phyloP scores from a whole-genome alignment of 495 filamentous ascomycete genomes.

The Cudoniella acicularis region DNA sequence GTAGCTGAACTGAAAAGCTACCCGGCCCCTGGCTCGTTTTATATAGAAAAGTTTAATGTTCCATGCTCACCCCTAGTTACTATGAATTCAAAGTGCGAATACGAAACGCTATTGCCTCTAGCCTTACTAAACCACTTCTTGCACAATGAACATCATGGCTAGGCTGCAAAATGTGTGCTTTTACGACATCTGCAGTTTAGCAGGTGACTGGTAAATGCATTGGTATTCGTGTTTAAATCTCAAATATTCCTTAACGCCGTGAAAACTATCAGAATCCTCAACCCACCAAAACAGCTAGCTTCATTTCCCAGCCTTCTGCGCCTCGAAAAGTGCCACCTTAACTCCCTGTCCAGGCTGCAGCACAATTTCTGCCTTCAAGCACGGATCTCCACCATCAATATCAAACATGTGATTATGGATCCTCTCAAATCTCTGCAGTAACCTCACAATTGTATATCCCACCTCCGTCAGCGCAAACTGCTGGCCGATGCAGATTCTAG shows the following conservation, averaged over 20 bases:
- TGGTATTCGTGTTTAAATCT: no score
- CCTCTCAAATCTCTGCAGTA: slow-evolving; percentile 66
- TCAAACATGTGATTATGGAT: slow-evolving; percentile 49
- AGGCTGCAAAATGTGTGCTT: no score
- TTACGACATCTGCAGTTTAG: slow-evolving; percentile 3
- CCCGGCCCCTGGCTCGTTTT: no score
- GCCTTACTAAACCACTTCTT: no score
- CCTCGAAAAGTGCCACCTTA: slow-evolving; percentile 52
- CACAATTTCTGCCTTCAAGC: slow-evolving; percentile 63
- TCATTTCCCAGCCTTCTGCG: neutral
- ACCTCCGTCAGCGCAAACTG: slow-evolving; percentile 81
- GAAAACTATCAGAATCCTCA: neutral
- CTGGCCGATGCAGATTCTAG: slow-evolving; percentile 84
- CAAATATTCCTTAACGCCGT: no score
- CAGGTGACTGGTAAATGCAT: no score
- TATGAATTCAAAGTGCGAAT: no score
- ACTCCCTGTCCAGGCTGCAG: slow-evolving; percentile 61
- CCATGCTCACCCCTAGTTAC: no score
- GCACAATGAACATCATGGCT: no score
- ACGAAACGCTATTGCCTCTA: no score
- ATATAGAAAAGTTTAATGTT: no score
- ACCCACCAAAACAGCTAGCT: neutral
- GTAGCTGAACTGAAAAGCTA: no score
- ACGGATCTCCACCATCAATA: slow-evolving; percentile 44
- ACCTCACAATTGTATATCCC: slow-evolving; percentile 64